Evolutionary conservation across 306 rosid genomes (phyloP), one percentile per base, ranked within the genome.

Genomic region (Gastrolobium villosum): DNA sequence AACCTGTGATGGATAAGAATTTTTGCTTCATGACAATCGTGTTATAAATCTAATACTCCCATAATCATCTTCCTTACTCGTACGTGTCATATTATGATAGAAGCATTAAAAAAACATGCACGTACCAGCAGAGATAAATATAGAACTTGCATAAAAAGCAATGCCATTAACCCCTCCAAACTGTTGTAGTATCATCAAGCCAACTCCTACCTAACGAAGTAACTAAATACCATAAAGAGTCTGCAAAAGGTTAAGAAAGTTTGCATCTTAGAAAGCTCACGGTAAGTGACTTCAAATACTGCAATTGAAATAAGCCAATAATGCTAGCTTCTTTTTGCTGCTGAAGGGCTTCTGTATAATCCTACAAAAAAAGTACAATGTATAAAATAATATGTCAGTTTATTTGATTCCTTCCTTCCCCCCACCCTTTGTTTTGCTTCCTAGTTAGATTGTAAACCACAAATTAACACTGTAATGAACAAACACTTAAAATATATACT

Each of bases 141-240:
- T 89, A 30, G 88, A 67, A 65, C 84, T 87, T 68, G 92, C 97
- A 62, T 93, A 90, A 71, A 89, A 90, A 48, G 68, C 72, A 72
- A 93, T 84, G 65, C 85, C 97, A 44, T 87, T 89, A 77, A 89
- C 86, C 59, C 96, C 96, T 87, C 96, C 96, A 57, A 90, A 87
- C 84, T 93, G 94, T 85, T 90, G 96, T 7, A 90, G 82, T 55
- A 84, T 86, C 96, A 89, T 90, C 46, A 93, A 76, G 45, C 97
- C 97, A 31, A 90, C 88, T 79, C 94, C 96, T 40, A 88, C 92
- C 96, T 93, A 83, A 26, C 31, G 60, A 32, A 70, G 53, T 65
- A 79, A 65, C 6, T 48, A 37, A 36, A 52, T 61, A 71, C 53
- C 43, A 54, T n/a, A 43, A 69, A 69, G 62, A 49, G 5, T 49